Evolutionary conservation across 108 stramenopile genomes (phyloP).

Genomic region (Licmophora abbreviata): DNA sequence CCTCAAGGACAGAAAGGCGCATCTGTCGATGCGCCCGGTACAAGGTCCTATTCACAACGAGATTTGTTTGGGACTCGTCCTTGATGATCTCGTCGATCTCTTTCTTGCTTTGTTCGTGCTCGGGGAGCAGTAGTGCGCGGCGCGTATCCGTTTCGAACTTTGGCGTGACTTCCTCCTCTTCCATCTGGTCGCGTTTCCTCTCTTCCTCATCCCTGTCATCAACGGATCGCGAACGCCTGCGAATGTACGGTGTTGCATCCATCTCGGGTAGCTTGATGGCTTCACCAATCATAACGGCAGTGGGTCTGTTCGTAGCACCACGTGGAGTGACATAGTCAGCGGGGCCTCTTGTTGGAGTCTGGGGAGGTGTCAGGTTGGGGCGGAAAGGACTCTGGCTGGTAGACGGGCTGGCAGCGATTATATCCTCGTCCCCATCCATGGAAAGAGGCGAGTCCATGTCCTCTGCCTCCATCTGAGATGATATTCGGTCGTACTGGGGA

Average conservation of each 20-base stretch:
- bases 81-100: conserved; percentile 22
- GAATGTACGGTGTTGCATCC: conserved; percentile 2
- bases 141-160: conserved; percentile 29
- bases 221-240: conserved; percentile 30
- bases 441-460: conserved; percentile 25
- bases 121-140: conserved; percentile 60
- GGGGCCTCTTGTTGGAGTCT: conserved; percentile 36
- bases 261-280: too few relatives aligned
- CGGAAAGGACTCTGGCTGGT: background rate
- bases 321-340: too few relatives aligned
- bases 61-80: conserved; percentile 41
- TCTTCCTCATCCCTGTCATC: conserved; percentile 25
- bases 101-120: conserved; percentile 34
- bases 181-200: too few relatives aligned
- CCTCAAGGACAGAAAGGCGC: conserved; percentile 75
- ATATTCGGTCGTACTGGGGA: background rate
- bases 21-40: conserved; percentile 78
- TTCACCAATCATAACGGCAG: too few relatives aligned
- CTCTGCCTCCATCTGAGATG: background rate
- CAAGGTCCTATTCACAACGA: conserved; percentile 59
- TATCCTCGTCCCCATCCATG: conserved; percentile 35
- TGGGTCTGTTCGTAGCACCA: too few relatives aligned
- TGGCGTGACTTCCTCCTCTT: conserved; percentile 29
- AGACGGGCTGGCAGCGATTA: background rate
- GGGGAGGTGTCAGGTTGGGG: conserved; percentile 53